Evolutionary conservation across 257 asterid genomes (phyloP).

Genomic region (Fraxinus quadrangulata): DNA sequence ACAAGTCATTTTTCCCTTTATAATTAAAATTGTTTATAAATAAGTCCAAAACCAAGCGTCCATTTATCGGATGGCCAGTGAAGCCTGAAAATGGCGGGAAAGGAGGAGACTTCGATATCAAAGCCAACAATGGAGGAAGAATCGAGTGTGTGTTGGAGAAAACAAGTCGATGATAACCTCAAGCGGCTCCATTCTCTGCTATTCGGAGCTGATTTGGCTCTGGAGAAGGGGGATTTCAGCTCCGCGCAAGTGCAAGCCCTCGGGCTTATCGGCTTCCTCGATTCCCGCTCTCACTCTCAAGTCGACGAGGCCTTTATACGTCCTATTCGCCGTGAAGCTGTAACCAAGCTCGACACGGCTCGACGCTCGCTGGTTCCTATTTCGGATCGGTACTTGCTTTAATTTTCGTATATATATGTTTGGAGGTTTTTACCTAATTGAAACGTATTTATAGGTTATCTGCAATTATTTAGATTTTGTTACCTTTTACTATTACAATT

Average conservation of each 20-base stretch:
- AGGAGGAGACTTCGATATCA: constrained; percentile 35
- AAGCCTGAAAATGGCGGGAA: constrained; percentile 72
- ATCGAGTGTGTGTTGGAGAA: constrained; percentile 71
- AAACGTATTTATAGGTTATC: constrained; percentile 7
- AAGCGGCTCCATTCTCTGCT: constrained; percentile 85
- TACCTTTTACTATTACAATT: background rate
- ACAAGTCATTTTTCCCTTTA: too few relatives aligned
- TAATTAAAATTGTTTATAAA: too few relatives aligned
- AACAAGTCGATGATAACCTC: constrained; percentile 71
- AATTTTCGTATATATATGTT: constrained; percentile 2
- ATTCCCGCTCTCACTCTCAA: constrained; percentile 66
- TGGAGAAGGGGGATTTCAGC: constrained; percentile 69
- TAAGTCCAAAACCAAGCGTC: background rate
- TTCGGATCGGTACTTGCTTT: constrained; percentile 65
- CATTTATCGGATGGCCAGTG: background rate
- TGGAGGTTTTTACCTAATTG: background rate
- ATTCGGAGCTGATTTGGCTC: constrained; percentile 79
- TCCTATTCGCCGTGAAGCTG: constrained; percentile 85
- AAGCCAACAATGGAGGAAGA: constrained; percentile 41
- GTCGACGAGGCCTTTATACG: constrained; percentile 69
- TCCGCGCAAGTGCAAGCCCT: constrained; percentile 71
- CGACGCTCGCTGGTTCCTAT: constrained; percentile 57
- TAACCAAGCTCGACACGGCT: constrained; percentile 63
- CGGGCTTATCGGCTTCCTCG: constrained; percentile 89
- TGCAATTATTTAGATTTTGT: background rate